phyloP scores from a whole-genome alignment of 129 eudicot species.

The Erigeron canadensis region DNA sequence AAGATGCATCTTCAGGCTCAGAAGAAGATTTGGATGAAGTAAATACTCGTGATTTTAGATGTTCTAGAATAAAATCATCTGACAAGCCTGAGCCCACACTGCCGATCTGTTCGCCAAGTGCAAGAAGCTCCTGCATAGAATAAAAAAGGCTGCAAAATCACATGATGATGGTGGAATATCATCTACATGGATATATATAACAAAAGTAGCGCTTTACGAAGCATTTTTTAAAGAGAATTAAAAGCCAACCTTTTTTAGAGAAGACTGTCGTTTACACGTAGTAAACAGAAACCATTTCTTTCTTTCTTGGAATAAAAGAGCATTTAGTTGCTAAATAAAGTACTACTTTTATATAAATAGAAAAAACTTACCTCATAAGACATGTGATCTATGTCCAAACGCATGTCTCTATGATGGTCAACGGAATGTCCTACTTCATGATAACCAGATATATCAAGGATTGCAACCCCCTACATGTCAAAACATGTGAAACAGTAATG shows the following conservation, averaged over 20 bases:
- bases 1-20: constrained; percentile 43
- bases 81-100: constrained; percentile 73
- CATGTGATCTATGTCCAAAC: constrained; percentile 95
- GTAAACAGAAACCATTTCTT: background rate
- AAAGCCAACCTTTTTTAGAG: background rate
- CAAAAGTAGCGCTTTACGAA: background rate
- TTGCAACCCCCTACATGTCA: constrained; percentile 60
- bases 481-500: background rate
- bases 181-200: background rate
- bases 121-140: constrained; percentile 82
- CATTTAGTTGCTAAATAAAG: constrained; percentile 4
- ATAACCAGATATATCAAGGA: constrained; percentile 65
- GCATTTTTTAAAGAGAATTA: background rate
- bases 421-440: constrained; percentile 61
- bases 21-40: constrained; percentile 39
- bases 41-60: constrained; percentile 52
- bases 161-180: constrained; percentile 1
- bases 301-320: constrained; percentile 1
- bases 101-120: constrained; percentile 92
- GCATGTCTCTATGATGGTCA: constrained; percentile 94
- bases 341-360: background rate
- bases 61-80: constrained; percentile 50
- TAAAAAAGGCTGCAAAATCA: constrained; percentile 22
- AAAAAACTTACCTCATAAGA: constrained; percentile 80
- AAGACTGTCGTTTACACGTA: constrained; percentile 5